Evolutionary conservation across 106 monocot species (phyloP), one percentile per base, ranked within the genome.

Genomic region (Platanthera zijinensis): DNA sequence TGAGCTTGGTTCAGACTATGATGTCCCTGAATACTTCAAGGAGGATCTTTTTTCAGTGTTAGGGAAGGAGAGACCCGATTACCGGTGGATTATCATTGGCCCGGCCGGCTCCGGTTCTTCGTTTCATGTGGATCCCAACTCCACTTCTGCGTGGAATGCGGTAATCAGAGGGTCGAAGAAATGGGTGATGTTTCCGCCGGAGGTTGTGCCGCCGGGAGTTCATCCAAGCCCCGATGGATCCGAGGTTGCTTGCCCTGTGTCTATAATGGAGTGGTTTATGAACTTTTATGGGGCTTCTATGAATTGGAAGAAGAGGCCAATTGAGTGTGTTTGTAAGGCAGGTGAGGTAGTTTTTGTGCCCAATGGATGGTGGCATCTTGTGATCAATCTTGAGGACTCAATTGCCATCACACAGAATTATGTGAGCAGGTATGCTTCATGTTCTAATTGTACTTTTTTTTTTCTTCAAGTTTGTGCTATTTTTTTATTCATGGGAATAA

Each of bases 241-340:
- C 5, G 99, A 99, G 76, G 99, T 99, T 46, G 94, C 94, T 1
- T 94, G 94, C 19, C 99, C 99, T 0, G 99, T 99, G 10, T 94
- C 94, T 10, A 99, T 94, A 70, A 91, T 94, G 80, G 99, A 99
- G 86, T 99, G 99, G 99, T 99, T 99, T 76, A 99, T 99, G 94
- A 99, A 99, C 76, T 99, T 99, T 53, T 99, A 99, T 79, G 85
- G 72, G 4, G 80, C 72, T 0, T 94, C 89, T 73, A 85, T 48
- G 77, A 78, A 81, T 28, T 87, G 88, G 92, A 84, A 88, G 81
- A 92, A 68, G 85, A 92, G 88, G 76, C 99, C 99, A 0, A 69
- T 99, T 0, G 99, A 99, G 77, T 99, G 94, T 64, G 80, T 94
- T 18, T 99, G 94, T 72, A 87, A 76, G 75, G 84, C 87, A 7